Conservation (phyloP, 176 grass and related monocot species). For the Carex scoparia region DNA sequence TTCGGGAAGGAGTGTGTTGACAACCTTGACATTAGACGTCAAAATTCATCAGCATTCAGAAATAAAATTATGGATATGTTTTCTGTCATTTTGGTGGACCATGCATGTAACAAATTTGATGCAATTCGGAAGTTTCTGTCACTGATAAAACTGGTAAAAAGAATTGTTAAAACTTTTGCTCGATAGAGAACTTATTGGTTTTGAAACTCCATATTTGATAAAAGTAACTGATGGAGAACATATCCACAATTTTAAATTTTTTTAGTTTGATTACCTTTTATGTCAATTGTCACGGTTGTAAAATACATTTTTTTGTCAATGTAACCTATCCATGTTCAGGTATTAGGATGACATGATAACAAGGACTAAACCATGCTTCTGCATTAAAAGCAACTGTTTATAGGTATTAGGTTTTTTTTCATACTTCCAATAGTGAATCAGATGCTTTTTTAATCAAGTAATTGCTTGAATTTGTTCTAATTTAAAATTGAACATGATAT, state of each 20-base stretch:
- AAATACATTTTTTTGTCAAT: background rate
- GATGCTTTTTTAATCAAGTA: background rate
- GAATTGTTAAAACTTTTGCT: background rate
- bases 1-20: background rate
- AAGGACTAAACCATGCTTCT: background rate
- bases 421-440: background rate
- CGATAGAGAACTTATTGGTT: background rate
- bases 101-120: background rate
- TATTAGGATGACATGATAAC: background rate
- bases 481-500: background rate
- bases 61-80: background rate
- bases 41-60: background rate
- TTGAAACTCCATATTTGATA: background rate
- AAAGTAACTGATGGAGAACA: background rate
- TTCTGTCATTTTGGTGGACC: background rate
- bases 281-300: background rate
- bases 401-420: background rate
- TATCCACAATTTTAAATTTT: background rate
- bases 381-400: background rate
- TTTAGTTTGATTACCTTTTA: background rate
- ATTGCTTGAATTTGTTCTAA: background rate
- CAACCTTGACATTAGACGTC: background rate
- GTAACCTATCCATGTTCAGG: background rate
- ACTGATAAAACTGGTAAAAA: background rate
- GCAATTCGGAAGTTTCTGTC: background rate